Conservation (phyloP, 371 early-diverging fungal species). For the Encephalitozoon hellem region DNA sequence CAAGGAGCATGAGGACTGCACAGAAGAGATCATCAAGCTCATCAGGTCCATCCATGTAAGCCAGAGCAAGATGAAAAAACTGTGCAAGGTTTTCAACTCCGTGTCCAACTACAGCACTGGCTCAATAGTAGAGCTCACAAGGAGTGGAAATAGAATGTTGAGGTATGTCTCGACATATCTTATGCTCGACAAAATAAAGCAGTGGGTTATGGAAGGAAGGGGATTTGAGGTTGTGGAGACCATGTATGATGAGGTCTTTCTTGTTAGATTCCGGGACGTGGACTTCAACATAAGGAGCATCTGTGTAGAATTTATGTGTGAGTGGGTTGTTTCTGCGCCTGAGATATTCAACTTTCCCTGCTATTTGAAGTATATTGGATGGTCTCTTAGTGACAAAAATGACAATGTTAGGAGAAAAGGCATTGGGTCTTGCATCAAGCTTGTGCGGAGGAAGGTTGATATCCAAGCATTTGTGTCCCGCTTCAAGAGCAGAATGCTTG, state of each 20-base stretch:
- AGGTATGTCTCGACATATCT: constrained; percentile 14
- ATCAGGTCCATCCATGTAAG: neutral
- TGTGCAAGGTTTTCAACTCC: neutral
- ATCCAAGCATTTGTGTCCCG: neutral
- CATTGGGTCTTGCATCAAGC: neutral
- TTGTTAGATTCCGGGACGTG: constrained; percentile 30
- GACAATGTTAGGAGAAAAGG: constrained; percentile 37
- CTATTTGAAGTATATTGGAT: constrained; percentile 27
- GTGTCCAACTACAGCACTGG: neutral
- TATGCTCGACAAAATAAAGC: constrained; percentile 11
- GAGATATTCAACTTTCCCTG: constrained; percentile 5
- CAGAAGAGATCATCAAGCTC: neutral
- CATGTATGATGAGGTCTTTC: constrained; percentile 33
- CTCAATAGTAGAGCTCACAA: neutral
- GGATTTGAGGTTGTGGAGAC: neutral
- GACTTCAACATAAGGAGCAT: constrained; percentile 32
- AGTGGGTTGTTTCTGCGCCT: constrained; percentile 2
- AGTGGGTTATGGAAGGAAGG: neutral
- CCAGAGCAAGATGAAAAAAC: neutral
- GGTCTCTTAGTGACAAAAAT: constrained; percentile 33
- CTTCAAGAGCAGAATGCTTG: constrained; percentile 18
- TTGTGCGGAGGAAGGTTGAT: constrained; percentile 8
- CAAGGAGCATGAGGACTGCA: constrained; percentile 3
- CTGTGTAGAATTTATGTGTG: constrained; percentile 31
- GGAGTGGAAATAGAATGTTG: neutral